phyloP scores from a whole-genome alignment of 169 alveolate genomes.

The Eimeria acervulina region DNA sequence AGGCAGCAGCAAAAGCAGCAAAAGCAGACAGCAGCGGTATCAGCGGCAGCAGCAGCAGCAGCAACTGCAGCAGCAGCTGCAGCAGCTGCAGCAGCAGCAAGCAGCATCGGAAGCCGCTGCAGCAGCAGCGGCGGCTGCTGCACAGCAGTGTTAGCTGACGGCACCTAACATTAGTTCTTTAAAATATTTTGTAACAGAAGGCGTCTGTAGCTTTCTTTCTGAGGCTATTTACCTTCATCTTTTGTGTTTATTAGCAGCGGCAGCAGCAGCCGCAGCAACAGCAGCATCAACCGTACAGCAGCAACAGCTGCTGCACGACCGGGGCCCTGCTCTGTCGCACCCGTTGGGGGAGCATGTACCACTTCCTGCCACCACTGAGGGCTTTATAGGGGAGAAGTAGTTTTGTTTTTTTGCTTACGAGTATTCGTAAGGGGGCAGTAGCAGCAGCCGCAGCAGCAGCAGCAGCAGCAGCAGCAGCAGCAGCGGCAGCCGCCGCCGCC shows the following conservation, averaged over 20 bases:
- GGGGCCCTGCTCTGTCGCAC: constrained; percentile 48
- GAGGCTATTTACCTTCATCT: background rate
- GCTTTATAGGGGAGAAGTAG: background rate
- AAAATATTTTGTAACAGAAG: background rate
- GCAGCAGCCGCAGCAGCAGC: constrained; percentile 16
- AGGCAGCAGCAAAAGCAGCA: too few species aligned
- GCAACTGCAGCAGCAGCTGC: background rate
- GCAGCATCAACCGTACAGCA: background rate
- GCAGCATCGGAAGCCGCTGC: constrained; percentile 4
- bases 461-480: constrained; percentile 26
- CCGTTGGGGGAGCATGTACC: background rate
- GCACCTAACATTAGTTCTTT: background rate
- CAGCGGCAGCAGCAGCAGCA: background rate
- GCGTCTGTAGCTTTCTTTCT: background rate
- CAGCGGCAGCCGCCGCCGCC: constrained; percentile 12
- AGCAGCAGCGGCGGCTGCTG: background rate
- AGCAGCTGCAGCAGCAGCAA: constrained; percentile 40
- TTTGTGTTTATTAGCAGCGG: background rate
- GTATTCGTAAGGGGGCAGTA: background rate
- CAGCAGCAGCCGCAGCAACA: constrained; percentile 35
- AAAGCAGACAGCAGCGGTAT: background rate
- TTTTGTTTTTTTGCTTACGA: background rate
- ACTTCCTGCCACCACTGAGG: background rate
- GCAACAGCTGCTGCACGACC: background rate
- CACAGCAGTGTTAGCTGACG: background rate